phyloP scores from a whole-genome alignment of 352 stramenopile species.

The Globisporangium canariense region DNA sequence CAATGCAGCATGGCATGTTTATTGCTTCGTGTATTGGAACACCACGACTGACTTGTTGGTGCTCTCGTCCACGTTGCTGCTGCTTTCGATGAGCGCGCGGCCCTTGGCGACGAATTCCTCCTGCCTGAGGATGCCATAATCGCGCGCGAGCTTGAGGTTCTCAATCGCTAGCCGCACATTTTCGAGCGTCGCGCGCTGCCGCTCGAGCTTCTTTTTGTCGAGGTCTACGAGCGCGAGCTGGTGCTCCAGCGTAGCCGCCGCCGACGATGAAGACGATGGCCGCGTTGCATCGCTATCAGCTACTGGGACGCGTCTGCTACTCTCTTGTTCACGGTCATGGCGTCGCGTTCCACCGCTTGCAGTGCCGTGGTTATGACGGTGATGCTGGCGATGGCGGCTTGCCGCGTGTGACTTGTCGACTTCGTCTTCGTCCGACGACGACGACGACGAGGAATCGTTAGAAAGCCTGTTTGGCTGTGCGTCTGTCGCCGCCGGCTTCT shows the following conservation, averaged over 20 bases:
- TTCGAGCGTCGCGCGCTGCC: not conserved
- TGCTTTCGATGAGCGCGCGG: conserved; percentile 2
- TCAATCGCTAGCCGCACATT: conserved; percentile 1
- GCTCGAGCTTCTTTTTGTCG: conserved; percentile 1
- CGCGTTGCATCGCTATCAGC: not conserved
- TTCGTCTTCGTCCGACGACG: not conserved
- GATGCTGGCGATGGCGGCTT: not conserved
- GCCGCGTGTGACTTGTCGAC: not conserved
- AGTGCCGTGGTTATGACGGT: not conserved
- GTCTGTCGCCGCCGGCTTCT: not conserved
- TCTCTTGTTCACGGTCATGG: not conserved
- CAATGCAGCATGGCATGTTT: too few relatives aligned
- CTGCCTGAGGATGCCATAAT: not conserved
- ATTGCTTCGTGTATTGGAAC: not conserved
- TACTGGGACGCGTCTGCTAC: not conserved
- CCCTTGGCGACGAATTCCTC: conserved; percentile 1
- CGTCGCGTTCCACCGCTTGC: not conserved
- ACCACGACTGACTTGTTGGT: not conserved
- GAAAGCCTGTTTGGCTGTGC: not conserved
- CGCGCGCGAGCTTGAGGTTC: conserved; percentile 1
- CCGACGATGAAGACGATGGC: not conserved
- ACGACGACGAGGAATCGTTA: not conserved
- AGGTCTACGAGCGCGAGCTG: not conserved
- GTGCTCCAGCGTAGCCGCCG: not conserved
- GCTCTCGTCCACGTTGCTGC: not conserved